Conservation (phyloP, 2,329 filamentous ascomycete species). For the Ophiostoma quercus region DNA sequence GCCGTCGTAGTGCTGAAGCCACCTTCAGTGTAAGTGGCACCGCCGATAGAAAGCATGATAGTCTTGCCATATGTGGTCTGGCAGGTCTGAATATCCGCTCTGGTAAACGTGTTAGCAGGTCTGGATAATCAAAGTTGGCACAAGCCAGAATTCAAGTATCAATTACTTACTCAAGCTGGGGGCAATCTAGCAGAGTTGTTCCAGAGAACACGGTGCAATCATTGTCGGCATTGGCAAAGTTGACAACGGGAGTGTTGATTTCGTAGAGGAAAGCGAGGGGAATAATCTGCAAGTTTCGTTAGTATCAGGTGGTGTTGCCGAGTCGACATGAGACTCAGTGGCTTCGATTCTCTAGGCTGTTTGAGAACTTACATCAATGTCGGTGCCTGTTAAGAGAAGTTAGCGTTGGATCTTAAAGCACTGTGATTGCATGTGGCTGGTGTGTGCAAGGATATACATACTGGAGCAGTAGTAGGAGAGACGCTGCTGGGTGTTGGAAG, state of each 20-base stretch:
- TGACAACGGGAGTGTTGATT: conserved; percentile 52
- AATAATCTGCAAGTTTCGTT: conserved; percentile 45
- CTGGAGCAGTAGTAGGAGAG: conserved; percentile 56
- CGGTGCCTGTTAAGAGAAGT: conserved; percentile 26
- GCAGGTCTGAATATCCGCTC: conserved; percentile 53
- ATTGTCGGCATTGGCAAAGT: conserved; percentile 61
- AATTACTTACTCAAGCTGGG: conserved; percentile 56
- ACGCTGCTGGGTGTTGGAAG: conserved; percentile 48
- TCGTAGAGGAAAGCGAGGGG: conserved; percentile 58
- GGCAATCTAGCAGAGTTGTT: conserved; percentile 55
- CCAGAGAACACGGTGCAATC: conserved; percentile 55
- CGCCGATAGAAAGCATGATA: conserved; percentile 66
- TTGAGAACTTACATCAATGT: conserved; percentile 42
- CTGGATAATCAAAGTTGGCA: background rate
- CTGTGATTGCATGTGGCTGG: background rate
- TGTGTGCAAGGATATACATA: conserved; percentile 34
- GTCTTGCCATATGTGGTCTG: conserved; percentile 61
- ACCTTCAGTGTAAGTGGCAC: conserved; percentile 63
- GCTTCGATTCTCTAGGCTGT: no score
- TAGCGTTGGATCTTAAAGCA: background rate
- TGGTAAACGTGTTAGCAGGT: conserved; percentile 26
- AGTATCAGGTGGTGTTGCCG: conserved; percentile 23
- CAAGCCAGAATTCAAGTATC: background rate
- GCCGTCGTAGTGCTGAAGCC: conserved; percentile 53
- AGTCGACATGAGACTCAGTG: background rate